Conservation (phyloP, 78 protist species). For the Cavenderia fasciculata region DNA sequence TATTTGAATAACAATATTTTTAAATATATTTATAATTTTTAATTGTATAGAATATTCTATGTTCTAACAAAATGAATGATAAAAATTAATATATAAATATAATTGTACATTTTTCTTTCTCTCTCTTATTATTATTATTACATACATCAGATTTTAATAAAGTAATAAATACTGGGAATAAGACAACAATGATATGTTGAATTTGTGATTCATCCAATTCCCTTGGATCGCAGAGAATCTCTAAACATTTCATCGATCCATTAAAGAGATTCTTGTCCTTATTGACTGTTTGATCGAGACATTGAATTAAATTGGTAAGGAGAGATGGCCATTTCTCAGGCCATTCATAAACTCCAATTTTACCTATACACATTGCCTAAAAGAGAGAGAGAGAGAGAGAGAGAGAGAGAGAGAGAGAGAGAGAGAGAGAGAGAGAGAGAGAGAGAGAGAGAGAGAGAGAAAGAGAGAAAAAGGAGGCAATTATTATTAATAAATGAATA, state of each 20-base stretch:
- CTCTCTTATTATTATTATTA: neutral
- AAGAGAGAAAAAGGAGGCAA: neutral
- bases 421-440: neutral
- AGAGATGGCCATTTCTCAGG: slow-evolving; percentile 55
- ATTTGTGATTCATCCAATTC: slow-evolving; percentile 2
- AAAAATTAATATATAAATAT: too few relatives aligned
- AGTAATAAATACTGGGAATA: slow-evolving; percentile 7
- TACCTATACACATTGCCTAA: slow-evolving; percentile 75
- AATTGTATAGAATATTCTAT: slow-evolving; percentile 8
- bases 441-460: neutral
- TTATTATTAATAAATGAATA: too few relatives aligned
- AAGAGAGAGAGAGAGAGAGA: neutral
- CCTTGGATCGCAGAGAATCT: slow-evolving; percentile 29
- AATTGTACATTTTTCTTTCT: too few relatives aligned
- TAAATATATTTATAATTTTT: slow-evolving; percentile 10
- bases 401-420: neutral
- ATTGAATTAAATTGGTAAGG: slow-evolving; percentile 17
- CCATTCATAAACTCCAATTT: slow-evolving; percentile 54
- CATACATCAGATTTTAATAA: neutral
- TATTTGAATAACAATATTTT: neutral
- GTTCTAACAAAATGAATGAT: too few relatives aligned
- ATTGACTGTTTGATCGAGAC: neutral
- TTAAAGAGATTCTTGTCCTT: slow-evolving; percentile 4
- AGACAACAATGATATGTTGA: neutral
- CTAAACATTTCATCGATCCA: slow-evolving; percentile 38